A percentile compares a stretch with the other conserved stretches of the same genome.
Conservation (phyloP, 2,329 filamentous ascomycete species). For the Paecilomyces sp. region DNA sequence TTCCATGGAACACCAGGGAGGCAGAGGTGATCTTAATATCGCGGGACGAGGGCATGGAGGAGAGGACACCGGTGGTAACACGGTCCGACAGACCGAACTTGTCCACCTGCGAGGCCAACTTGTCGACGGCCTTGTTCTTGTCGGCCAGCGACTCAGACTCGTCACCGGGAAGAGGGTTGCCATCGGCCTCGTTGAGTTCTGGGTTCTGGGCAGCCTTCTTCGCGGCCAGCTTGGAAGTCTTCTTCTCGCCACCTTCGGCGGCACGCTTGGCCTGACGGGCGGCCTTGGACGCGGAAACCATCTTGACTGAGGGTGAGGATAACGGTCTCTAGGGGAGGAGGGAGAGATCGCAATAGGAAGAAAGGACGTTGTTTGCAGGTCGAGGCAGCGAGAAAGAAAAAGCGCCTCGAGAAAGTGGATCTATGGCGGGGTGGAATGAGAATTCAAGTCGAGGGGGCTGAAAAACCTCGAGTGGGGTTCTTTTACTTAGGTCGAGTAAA, state of each 20-base stretch:
- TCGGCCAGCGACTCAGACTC: slow-evolving; percentile 63
- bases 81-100: slow-evolving; percentile 93
- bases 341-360: slow-evolving; percentile 23
- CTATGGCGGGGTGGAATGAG: slow-evolving; percentile 21
- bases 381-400: slow-evolving; percentile 3
- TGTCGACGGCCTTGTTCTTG: slow-evolving; percentile 75
- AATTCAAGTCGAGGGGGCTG: slow-evolving; percentile 16
- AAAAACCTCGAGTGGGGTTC: slow-evolving; percentile 16
- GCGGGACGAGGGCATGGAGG: slow-evolving; percentile 75
- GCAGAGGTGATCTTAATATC: slow-evolving; percentile 96
- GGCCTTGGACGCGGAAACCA: slow-evolving; percentile 64
- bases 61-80: slow-evolving; percentile 93
- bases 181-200: slow-evolving; percentile 57
- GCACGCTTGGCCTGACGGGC: slow-evolving; percentile 60
- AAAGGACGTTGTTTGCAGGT: slow-evolving; percentile 7
- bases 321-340: slow-evolving; percentile 10
- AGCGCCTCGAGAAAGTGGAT: slow-evolving; percentile 20
- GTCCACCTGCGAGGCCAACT: slow-evolving; percentile 87
- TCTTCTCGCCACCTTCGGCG: slow-evolving; percentile 66
- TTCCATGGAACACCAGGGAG: slow-evolving; percentile 95
- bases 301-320: slow-evolving; percentile 27
- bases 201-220: slow-evolving; percentile 51
- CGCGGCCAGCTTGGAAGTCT: slow-evolving; percentile 63
- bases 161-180: slow-evolving; percentile 44
- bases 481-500: slow-evolving; percentile 6